Base-by-base conservation (phyloP, 441 rosid genomes). In the Pelargonium fulgidum region DNA sequence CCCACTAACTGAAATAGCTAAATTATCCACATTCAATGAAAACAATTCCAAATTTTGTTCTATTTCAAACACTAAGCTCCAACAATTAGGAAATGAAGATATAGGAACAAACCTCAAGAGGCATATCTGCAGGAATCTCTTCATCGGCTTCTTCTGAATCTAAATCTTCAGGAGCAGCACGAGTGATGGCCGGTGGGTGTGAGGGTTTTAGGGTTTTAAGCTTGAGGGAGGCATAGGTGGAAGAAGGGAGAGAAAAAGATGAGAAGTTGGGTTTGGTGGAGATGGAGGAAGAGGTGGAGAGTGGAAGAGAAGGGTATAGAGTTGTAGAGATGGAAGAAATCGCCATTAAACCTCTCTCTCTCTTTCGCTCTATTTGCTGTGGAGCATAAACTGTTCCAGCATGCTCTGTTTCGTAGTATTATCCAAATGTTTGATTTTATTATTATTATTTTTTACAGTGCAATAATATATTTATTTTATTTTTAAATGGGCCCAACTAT, bases 151-250 rank as follows among this genome's bases (percentile, higher is more conserved):
- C 33, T 26, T 26, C 33, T 59, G 79, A 66, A 14, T 82, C 81
- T 78, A 89, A 62, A 72, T 81, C 77, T 73, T 88, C 92, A 1
- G 91, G 85, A 72, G 88, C 85, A 1, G 92, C 87, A 70, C 74
- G 81, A 68, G 84, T 73, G 82, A 78, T 84, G 39, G 72, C 69
- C 26, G 81, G 29, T 13, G 78, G 68, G 67, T 82, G 79, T 71
- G 78, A 69, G 67, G 83, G 79, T 71, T 76, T 81, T 20, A 83
- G 76, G 67, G 75, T 33, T 68, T 42, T 33, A 14, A 82, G 78
- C 72, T 56, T 81, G 58, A 74, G 66, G 50, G 74, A 26, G 33
- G 33, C 33, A 26, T 26, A 74, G 73, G 52, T 66, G 62, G 61
- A 69, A 41, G 83, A 77, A 73, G 81, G 62, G 42, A 79, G 56